Conservation (phyloP, 1,139 yeast genomes). For the Pichia sorboxylosa region DNA sequence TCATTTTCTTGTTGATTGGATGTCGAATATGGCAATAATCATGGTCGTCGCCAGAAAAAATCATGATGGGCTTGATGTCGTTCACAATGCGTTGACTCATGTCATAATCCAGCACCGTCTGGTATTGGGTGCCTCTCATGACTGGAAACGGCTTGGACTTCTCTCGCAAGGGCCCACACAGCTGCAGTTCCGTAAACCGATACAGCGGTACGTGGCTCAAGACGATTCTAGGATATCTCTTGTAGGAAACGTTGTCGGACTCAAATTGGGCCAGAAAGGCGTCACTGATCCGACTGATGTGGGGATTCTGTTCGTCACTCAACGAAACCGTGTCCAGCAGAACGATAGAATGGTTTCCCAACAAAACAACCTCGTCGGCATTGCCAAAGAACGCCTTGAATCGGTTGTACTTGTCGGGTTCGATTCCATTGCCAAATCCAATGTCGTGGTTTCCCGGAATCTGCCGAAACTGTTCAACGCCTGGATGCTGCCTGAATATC, state of each 20-base stretch:
- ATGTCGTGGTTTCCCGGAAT: constrained; percentile 95
- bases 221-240: constrained; percentile 50
- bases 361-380: constrained; percentile 39
- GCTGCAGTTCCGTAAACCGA: constrained; percentile 39
- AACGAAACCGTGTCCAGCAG: constrained; percentile 73
- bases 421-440: constrained; percentile 68
- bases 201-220: constrained; percentile 73
- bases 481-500: constrained; percentile 44
- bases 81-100: constrained; percentile 46
- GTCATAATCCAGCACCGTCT: constrained; percentile 55
- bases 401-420: constrained; percentile 43
- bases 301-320: constrained; percentile 36
- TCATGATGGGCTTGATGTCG: constrained; percentile 47
- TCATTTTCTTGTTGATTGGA: constrained; percentile 21
- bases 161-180: constrained; percentile 65
- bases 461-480: constrained; percentile 32
- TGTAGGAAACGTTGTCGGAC: constrained; percentile 18
- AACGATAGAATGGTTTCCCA: constrained; percentile 71
- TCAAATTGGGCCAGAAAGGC: constrained; percentile 27
- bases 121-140: constrained; percentile 64
- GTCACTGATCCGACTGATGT: constrained; percentile 32
- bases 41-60: constrained; percentile 93
- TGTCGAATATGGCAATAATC: constrained; percentile 82
- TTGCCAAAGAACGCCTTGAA: constrained; percentile 68
- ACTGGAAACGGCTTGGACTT: constrained; percentile 53